Evolutionary conservation across 2,329 filamentous ascomycete genomes (phyloP), one percentile per base, ranked within the genome.

Genomic region (Fusarium penzigii): DNA sequence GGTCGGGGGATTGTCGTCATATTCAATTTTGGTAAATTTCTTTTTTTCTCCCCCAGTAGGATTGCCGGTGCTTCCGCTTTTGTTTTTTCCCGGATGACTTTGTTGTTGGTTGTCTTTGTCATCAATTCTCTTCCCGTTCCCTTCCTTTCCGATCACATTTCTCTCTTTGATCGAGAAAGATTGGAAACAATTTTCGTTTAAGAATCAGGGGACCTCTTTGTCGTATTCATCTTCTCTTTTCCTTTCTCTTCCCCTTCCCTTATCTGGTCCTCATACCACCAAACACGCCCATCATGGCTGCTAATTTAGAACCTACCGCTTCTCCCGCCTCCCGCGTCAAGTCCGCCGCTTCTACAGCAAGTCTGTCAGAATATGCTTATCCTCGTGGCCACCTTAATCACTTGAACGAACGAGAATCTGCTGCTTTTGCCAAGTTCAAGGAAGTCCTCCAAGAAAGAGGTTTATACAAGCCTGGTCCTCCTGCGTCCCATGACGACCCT

Each of bases 361-460:
- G 32, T 11, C 5, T 60, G 42, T 61, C 61, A 52, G 75, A 77
- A 41, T 67, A 76, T 60, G 79, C 78, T 57, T 92, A 88, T 70
- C 89, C 89, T 2, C 75, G 82, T 44, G 92, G 90, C n/a, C 92
- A 96, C 69, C 76, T 93, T 42, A 87, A 90, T 44, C 87, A 93
- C 71, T 79, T 97, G 54, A 89, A 77, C 25, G 75, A 80, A 17
- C 77, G 82, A 46, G 89, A 97, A 74, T 80, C 85, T 60, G 73
- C 78, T 29, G 84, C 86, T 16, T 78, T 97, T 46, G 70, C 74
- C 20, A 78, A 83, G 40, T 96, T 97, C 79, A 95, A 92, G 76
- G 68, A 70, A 11, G 68, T 88, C 38, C 80, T 89, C 34, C 75
- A 81, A 58, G 79, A 89, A 65, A 82, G 85, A 58, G 85, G 84